Evolutionary conservation across 345 rosid species (phyloP), one percentile per base, ranked within the genome.

Genomic region (Firmiana major): DNA sequence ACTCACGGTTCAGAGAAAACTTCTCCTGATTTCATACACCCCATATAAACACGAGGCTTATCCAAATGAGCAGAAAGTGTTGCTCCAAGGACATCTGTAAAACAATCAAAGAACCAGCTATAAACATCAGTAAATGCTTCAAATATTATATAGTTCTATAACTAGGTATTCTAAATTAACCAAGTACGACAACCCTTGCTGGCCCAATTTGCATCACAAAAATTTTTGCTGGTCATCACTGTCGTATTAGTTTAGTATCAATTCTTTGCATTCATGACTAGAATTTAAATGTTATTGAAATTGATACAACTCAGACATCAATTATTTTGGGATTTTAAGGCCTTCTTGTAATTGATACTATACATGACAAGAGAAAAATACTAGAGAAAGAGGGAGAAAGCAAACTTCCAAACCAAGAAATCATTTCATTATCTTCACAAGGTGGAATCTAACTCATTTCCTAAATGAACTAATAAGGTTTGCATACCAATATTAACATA

Each of bases 401-500:
- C 10, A 19, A 28, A 48, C 49, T 59, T 73, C 24, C 64, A 66
- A 42, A 19, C 38, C 38, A 75, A 68, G 34, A 12, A 36, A 22
- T 62, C 68, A 42, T 5, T 22, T 55, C 34, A 57, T 4, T 46
- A 77, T 2, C 6, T 45, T 72, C 51, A 36, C 28, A 42, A 55
- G 28, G 78, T 31, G 16, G 7, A 46, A 38, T 67, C 26, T 66
- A 77, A 49, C 19, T 63, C 16, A 69, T 8, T 51, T 63, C 26
- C 53, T 38, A 43, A 80, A 76, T 1, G 34, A 68, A 67, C 26
- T 45, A 72, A 46, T 7, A 40, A 73, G 57, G 51, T 59, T 59
- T 53, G 81, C 88, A 75, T 90, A 92, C 97, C 92, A 6, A 89
- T 88, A 83, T 92, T 88, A 78, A 90, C 86, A 89, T 85, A 91